Conservation (phyloP, 2,329 filamentous ascomycete genomes). For the Xylariales sp. region DNA sequence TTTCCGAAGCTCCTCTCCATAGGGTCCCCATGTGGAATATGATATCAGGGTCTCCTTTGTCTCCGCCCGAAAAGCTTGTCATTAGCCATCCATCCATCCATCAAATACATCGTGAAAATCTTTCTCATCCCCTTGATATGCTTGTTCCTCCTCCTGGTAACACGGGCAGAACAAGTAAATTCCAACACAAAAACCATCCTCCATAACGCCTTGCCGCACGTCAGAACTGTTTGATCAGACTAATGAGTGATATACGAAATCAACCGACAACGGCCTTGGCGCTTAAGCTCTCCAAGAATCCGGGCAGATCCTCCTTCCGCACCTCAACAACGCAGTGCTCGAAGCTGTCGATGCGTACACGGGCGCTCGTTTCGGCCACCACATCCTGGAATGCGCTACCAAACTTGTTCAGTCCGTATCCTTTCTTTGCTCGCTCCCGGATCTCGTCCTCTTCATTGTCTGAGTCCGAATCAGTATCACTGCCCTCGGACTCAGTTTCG, state of each 20-base stretch:
- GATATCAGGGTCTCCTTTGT: too few species aligned
- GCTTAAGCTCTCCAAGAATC: constrained; percentile 87
- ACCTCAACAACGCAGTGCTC: constrained; percentile 97
- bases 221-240: too few species aligned
- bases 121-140: too few species aligned
- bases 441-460: constrained; percentile 51
- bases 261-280: constrained; percentile 78
- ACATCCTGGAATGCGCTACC: constrained; percentile 96
- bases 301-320: constrained; percentile 88
- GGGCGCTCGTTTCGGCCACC: constrained; percentile 81
- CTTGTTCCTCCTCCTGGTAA: too few species aligned
- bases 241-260: constrained; percentile 10
- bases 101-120: constrained; percentile 4
- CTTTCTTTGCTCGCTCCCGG: constrained; percentile 50
- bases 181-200: constrained; percentile 17
- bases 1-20: too few species aligned
- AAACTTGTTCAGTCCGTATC: constrained; percentile 81
- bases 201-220: constrained; percentile 14
- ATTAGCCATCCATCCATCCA: constrained; percentile 1
- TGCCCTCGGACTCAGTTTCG: constrained; percentile 48
- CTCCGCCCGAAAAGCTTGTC: neutral
- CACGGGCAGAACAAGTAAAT: too few species aligned
- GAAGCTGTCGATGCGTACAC: constrained; percentile 91
- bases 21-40: too few species aligned
- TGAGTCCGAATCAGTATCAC: constrained; percentile 40